Conservation (phyloP, 148 eudicot species). For the Rhododendron molle region DNA sequence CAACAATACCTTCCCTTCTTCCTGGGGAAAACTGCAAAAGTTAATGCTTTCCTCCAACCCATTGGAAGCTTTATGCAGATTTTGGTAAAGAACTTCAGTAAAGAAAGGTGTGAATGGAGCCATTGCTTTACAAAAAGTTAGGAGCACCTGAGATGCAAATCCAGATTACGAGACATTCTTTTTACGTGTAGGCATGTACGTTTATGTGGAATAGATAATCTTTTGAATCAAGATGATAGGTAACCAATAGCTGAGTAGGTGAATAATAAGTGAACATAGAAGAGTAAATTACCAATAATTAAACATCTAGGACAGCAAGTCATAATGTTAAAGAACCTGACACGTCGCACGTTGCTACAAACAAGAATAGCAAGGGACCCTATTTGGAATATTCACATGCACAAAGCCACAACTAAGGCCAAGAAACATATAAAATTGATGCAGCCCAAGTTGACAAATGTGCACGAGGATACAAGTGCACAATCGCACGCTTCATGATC, state of each 20-base stretch:
- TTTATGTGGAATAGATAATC: background rate
- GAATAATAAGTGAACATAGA: background rate
- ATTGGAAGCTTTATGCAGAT: slow-evolving; percentile 58
- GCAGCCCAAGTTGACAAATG: background rate
- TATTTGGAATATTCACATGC: background rate
- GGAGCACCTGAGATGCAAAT: slow-evolving; percentile 52
- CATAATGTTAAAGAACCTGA: background rate
- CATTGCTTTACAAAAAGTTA: slow-evolving; percentile 91
- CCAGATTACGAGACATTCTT: background rate
- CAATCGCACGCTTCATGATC: no score
- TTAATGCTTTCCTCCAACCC: slow-evolving; percentile 77
- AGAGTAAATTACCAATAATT: background rate
- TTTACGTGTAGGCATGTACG: background rate
- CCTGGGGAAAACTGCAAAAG: no score
- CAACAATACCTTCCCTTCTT: no score
- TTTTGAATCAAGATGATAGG: background rate
- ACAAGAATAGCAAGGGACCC: background rate
- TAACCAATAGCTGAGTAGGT: background rate
- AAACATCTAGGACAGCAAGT: background rate
- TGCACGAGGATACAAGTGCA: background rate
- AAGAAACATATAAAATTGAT: background rate
- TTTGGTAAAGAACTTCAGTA: slow-evolving; percentile 88
- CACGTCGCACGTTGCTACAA: background rate
- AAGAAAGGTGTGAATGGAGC: slow-evolving; percentile 97
- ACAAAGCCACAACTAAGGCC: background rate